Conservation (phyloP, 495 filamentous ascomycete species). For the Penicillium coprophilum region DNA sequence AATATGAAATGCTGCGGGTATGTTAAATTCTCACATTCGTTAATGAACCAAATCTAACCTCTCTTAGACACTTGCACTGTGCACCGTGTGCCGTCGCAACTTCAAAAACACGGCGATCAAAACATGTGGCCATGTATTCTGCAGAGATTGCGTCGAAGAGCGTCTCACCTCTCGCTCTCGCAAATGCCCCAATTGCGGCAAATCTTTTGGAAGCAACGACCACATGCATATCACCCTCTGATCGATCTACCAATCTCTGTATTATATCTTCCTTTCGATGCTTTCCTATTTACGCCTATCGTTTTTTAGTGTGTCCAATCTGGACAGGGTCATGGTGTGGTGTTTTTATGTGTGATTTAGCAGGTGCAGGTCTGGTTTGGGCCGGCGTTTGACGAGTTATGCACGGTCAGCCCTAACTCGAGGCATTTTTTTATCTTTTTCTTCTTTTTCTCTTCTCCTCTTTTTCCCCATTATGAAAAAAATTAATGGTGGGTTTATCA, state of each 20-base stretch:
- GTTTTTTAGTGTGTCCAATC: conserved; percentile 29
- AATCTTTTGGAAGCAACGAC: conserved; percentile 85
- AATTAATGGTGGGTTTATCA: conserved; percentile 2
- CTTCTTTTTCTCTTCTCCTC: conserved; percentile 19
- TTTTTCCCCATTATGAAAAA: conserved; percentile 11
- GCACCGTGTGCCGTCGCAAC: conserved; percentile 82
- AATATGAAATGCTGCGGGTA: conserved; percentile 82
- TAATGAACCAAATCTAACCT: conserved; percentile 19
- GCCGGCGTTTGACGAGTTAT: conserved; percentile 42
- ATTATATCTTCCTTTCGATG: conserved; percentile 35
- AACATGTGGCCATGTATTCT: conserved; percentile 96
- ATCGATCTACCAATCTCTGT: conserved; percentile 33
- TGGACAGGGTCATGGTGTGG: conserved; percentile 44
- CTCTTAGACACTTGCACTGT: conserved; percentile 75
- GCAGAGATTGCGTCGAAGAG: conserved; percentile 82
- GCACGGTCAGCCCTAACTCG: conserved; percentile 13
- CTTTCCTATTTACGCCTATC: conserved; percentile 17
- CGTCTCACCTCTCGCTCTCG: conserved; percentile 82
- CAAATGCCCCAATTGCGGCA: conserved; percentile 92
- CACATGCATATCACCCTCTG: conserved; percentile 65
- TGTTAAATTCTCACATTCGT: conserved; percentile 35
- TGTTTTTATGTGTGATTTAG: conserved; percentile 42
- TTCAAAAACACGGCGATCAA: conserved; percentile 93
- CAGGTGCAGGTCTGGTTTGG: conserved; percentile 39
- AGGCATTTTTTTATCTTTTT: conserved; percentile 13